These are phyloP conservation scores for Microbotryum saponariae DNA, from an alignment of 1,284 basidiomycete genomes.

Conservation along the genomic window DNA sequence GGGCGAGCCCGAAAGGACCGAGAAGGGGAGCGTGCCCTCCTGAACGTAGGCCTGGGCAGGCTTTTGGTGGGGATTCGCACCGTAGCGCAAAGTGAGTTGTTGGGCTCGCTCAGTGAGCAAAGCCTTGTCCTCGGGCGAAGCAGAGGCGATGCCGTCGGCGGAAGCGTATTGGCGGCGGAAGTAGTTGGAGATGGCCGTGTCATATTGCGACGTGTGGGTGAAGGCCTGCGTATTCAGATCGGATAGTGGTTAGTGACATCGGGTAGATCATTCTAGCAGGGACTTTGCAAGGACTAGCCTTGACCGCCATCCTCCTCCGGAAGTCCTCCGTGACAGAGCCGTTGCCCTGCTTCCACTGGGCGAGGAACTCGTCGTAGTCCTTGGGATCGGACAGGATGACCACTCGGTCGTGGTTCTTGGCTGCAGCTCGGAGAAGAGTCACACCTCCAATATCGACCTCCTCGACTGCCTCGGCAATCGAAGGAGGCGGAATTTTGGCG, in stretches of 20 bases:
- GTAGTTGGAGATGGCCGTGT: slow-evolving; percentile 91
- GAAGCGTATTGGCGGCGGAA: slow-evolving; percentile 94
- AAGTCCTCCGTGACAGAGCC: slow-evolving; percentile 65
- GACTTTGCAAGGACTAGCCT: slow-evolving; percentile 41
- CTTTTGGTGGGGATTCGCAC: slow-evolving; percentile 97
- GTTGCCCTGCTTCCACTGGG: slow-evolving; percentile 59
- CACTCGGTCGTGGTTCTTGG: slow-evolving; percentile 95
- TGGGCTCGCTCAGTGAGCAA: slow-evolving; percentile 59
- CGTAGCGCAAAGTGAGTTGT: slow-evolving; percentile 82
- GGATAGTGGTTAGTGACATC: not conserved
- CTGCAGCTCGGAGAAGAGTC: slow-evolving; percentile 91
- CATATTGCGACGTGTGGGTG: slow-evolving; percentile 89
- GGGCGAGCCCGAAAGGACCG: slow-evolving; percentile 86
- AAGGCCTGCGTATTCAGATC: slow-evolving; percentile 54
- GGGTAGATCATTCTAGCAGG: not conserved
- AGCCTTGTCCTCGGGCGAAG: slow-evolving; percentile 54
- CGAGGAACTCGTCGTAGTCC: slow-evolving; percentile 82
- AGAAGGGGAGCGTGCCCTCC: slow-evolving; percentile 85
- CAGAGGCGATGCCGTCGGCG: slow-evolving; percentile 50
- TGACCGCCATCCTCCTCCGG: slow-evolving; percentile 77
- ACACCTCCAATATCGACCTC: slow-evolving; percentile 99
- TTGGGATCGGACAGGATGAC: slow-evolving; percentile 85
- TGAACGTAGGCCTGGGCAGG: slow-evolving; percentile 95
- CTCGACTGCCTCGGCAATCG: slow-evolving; percentile 85
- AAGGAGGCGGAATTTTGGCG: slow-evolving; percentile 69